Evolutionary conservation across 2,329 filamentous ascomycete species (phyloP), one percentile per base, ranked within the genome.

Genomic region (Beauveria australis): DNA sequence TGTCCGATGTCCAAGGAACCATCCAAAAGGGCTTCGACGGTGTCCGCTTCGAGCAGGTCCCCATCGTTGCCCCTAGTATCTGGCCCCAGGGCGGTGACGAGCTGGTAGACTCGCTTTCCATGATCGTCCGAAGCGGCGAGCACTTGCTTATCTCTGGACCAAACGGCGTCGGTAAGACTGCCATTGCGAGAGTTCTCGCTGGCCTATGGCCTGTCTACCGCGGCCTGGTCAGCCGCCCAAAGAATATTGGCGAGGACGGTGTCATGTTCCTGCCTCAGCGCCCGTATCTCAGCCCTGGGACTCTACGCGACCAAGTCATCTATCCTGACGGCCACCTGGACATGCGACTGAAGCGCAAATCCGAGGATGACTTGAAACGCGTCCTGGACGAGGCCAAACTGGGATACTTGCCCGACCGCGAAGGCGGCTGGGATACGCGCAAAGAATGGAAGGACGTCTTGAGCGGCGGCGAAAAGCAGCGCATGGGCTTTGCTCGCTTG

Each of bases 381-480:
- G 84, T 95, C 3, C 81, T 99, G 3, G 90, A 96, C 61, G 89
- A 90, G 56, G 92, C 92, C 0, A 85, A 85, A 61, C 81, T 99
- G 0, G 93, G 92, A 4, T 97, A 99, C 73, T 81, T 99, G 1
- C 90, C 91, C 1, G 86, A 92, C 53, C 86, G 94, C 18, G 94
- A 99, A 78, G 94, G 94, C 44, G 94, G 94, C 16, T 97, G 92
- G 92, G 91, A 99, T 70, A 94, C 91, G 5, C 84, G 91, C 61
- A 97, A 99, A 75, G 92, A 96, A 71, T 99, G 94, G 94, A 97
- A 97, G 76, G 93, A 97, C 67, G 91, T 99, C 5, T 80, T 99
- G n/a, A 93, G 89, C 65, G 94, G 94, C 44, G 94, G 94, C 14
- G 94, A 99, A 80, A 99, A 99, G 78, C 94, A 99, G 76, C 82